Evolutionary conservation across 116 monocot genomes (phyloP).

Genomic region (Cymodocea nodosa): DNA sequence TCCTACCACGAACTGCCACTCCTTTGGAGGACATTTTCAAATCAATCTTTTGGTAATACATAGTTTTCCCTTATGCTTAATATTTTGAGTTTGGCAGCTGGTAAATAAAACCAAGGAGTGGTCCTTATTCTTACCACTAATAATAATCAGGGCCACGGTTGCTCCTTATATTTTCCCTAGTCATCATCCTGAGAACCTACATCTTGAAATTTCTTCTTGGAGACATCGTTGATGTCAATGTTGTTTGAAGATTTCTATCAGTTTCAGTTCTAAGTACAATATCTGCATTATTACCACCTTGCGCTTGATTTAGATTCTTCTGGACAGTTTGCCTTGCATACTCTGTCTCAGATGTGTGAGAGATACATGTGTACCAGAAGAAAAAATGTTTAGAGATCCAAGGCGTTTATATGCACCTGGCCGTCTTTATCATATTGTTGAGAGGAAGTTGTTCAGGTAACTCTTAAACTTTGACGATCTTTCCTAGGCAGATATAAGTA

Average conservation of each 20-base stretch:
- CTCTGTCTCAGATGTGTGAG: slow-evolving; percentile 74
- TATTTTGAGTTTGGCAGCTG: too few species aligned
- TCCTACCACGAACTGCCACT: slow-evolving; percentile 87
- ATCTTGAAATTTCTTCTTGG: too few species aligned
- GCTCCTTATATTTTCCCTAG: too few species aligned
- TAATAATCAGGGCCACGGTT: too few species aligned
- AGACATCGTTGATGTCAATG: too few species aligned
- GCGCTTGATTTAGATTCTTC: slow-evolving; percentile 5
- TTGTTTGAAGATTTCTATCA: too few species aligned
- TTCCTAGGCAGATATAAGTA: not conserved
- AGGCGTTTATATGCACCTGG: slow-evolving; percentile 88
- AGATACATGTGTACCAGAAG: slow-evolving; percentile 84
- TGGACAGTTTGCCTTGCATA: slow-evolving; percentile 76
- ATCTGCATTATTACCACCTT: not conserved
- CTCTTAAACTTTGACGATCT: not conserved
- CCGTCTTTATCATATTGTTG: slow-evolving; percentile 88
- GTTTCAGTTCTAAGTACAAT: not conserved
- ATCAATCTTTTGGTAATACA: slow-evolving; percentile 80
- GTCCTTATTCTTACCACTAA: too few species aligned
- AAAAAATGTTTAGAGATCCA: slow-evolving; percentile 75
- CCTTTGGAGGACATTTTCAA: slow-evolving; percentile 96
- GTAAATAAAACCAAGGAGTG: too few species aligned
- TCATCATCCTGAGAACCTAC: too few species aligned
- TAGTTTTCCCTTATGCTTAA: not conserved
- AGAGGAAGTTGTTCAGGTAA: slow-evolving; percentile 76